A percentile compares a stretch with the other conserved stretches of the same genome.
These are phyloP conservation scores for Leccinellum luteum DNA, from an alignment of 768 basidiomycete species.

Conservation along the genomic window DNA sequence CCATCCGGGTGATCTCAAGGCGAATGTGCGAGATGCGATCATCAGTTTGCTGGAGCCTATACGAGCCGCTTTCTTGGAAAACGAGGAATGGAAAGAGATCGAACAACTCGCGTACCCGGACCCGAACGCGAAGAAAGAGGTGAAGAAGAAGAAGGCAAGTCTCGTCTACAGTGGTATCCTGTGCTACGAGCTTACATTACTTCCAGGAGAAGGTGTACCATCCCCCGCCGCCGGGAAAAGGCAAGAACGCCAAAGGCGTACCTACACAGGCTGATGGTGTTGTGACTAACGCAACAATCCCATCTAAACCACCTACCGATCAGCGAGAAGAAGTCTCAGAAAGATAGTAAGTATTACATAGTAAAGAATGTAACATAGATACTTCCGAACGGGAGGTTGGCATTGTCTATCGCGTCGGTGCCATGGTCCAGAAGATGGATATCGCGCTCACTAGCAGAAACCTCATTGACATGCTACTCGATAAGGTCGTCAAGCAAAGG, in stretches of 20 bases:
- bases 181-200: not conserved
- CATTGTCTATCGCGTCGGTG: too few relatives aligned
- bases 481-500: too few relatives aligned
- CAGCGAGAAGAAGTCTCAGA: not conserved
- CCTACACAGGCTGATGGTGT: not conserved
- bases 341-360: not conserved
- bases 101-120: conserved; percentile 85
- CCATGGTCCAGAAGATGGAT: too few relatives aligned
- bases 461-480: too few relatives aligned
- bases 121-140: conserved; percentile 57
- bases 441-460: too few relatives aligned
- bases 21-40: conserved; percentile 70
- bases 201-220: conserved; percentile 76
- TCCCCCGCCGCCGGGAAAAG: conserved; percentile 80
- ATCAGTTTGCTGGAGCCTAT: conserved; percentile 77
- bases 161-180: not conserved
- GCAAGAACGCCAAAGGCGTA: conserved; percentile 43
- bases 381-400: too few relatives aligned
- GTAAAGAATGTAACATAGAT: not conserved
- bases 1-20: conserved; percentile 91
- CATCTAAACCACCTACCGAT: not conserved
- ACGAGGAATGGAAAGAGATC: conserved; percentile 76
- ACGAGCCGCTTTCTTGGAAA: conserved; percentile 68
- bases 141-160: conserved; percentile 59
- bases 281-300: not conserved